A percentile compares a stretch with the other conserved stretches of the same genome.
phyloP scores from a whole-genome alignment of 2,329 filamentous ascomycete genomes.

The Pseudogymnoascus sp. region DNA sequence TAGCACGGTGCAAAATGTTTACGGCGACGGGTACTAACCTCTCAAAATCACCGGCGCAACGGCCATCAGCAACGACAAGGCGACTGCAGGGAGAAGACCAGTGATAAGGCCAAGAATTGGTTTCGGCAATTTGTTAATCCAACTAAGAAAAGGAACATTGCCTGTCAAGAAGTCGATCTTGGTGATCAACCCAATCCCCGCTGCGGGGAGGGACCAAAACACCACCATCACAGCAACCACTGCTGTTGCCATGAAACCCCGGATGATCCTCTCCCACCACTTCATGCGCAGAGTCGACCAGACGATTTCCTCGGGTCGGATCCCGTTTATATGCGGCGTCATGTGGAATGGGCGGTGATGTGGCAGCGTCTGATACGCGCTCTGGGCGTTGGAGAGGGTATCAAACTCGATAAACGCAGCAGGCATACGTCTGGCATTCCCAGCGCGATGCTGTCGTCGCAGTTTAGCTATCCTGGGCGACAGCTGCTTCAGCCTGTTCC shows the following conservation, averaged over 20 bases:
- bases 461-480: constrained; percentile 26
- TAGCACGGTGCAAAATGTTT: constrained; percentile 11
- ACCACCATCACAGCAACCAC: constrained; percentile 51
- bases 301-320: constrained; percentile 54
- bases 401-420: constrained; percentile 61
- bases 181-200: constrained; percentile 54
- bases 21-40: constrained; percentile 30
- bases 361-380: constrained; percentile 55
- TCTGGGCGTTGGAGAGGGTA: constrained; percentile 52
- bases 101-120: constrained; percentile 52
- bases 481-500: constrained; percentile 26
- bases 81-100: constrained; percentile 51
- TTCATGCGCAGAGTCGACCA: constrained; percentile 59
- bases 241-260: constrained; percentile 40
- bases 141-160: constrained; percentile 46
- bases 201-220: constrained; percentile 64
- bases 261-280: constrained; percentile 53
- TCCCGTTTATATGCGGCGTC: constrained; percentile 50
- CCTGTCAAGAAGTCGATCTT: constrained; percentile 50
- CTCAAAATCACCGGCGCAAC: constrained; percentile 53
- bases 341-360: constrained; percentile 57
- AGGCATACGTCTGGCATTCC: constrained; percentile 45
- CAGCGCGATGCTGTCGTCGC: constrained; percentile 30
- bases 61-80: constrained; percentile 53
- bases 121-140: constrained; percentile 47